Conservation (phyloP, 2,329 filamentous ascomycete species). For the Dactylellina leptospora region DNA sequence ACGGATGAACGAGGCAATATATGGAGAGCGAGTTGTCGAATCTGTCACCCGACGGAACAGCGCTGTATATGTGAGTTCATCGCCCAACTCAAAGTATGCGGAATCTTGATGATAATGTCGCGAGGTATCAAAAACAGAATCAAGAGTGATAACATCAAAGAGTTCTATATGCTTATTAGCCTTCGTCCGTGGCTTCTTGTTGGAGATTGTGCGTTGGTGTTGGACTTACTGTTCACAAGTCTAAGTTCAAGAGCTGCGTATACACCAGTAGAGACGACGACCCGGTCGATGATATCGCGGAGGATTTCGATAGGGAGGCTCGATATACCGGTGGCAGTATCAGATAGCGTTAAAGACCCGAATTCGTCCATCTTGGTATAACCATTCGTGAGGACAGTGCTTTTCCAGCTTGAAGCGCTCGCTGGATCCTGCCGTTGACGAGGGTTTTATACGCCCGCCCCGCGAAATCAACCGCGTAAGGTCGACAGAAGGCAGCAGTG, state of each 20-base stretch:
- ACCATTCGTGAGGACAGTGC: too few species aligned
- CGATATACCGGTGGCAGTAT: not conserved
- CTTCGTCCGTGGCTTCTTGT: not conserved
- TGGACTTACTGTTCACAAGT: slow-evolving; percentile 35
- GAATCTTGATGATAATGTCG: slow-evolving; percentile 14
- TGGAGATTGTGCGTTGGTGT: slow-evolving; percentile 23
- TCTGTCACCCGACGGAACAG: slow-evolving; percentile 30
- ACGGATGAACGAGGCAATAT: slow-evolving; percentile 24
- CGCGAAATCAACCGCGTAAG: not conserved
- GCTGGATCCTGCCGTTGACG: too few species aligned
- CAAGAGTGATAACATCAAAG: slow-evolving; percentile 32
- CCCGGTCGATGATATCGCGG: slow-evolving; percentile 25
- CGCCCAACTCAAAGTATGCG: not conserved
- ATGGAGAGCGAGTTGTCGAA: slow-evolving; percentile 11
- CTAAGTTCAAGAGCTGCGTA: slow-evolving; percentile 38
- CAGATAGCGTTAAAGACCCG: slow-evolving; percentile 23
- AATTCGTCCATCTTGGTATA: slow-evolving; percentile 22
- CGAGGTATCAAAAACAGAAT: slow-evolving; percentile 36
- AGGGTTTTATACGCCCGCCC: not conserved
- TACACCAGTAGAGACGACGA: slow-evolving; percentile 27
- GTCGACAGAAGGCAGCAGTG: slow-evolving; percentile 5
- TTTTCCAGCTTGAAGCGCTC: too few species aligned
- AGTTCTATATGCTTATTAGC: slow-evolving; percentile 7
- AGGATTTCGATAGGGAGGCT: slow-evolving; percentile 38
- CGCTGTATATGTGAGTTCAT: slow-evolving; percentile 25